Conservation (phyloP, 768 basidiomycete species). For the Trichaptum fuscoviolaceum region DNA sequence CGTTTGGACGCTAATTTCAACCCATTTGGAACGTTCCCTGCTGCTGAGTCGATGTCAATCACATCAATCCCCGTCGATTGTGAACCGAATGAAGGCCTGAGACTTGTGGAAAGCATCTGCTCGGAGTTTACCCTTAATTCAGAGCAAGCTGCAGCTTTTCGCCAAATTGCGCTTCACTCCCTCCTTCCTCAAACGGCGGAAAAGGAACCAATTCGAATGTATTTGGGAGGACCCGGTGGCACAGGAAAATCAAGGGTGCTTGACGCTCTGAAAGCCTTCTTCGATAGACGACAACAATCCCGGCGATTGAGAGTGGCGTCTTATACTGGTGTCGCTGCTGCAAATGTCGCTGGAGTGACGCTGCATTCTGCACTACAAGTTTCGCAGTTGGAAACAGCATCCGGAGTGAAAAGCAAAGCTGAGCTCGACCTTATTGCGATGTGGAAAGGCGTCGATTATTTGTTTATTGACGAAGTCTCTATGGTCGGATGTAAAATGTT, state of each 20-base stretch:
- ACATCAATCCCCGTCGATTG: too few relatives aligned
- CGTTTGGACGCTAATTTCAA: too few relatives aligned
- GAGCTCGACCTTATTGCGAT: conserved; percentile 19
- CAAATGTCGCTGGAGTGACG: conserved; percentile 35
- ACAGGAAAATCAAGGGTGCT: conserved; percentile 40
- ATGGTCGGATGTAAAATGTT: conserved; percentile 32
- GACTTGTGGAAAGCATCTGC: conserved; percentile 8
- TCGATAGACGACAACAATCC: conserved; percentile 16
- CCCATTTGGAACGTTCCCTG: too few relatives aligned
- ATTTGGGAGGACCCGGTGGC: conserved; percentile 33
- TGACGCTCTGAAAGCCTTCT: conserved; percentile 29
- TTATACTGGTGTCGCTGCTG: conserved; percentile 36
- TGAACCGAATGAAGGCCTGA: background rate
- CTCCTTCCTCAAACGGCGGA: conserved; percentile 3
- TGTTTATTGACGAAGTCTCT: conserved; percentile 36
- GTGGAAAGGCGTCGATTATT: conserved; percentile 36
- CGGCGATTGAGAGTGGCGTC: conserved; percentile 26
- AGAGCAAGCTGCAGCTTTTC: conserved; percentile 30
- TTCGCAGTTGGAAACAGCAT: conserved; percentile 12
- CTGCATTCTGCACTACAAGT: conserved; percentile 28
- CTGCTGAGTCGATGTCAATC: too few relatives aligned
- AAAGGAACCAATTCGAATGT: conserved; percentile 27
- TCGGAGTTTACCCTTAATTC: conserved; percentile 27
- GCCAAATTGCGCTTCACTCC: conserved; percentile 26
- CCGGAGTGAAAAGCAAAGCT: conserved; percentile 13